phyloP scores from a whole-genome alignment of 768 basidiomycete species.

The Tylopilus sp. region DNA sequence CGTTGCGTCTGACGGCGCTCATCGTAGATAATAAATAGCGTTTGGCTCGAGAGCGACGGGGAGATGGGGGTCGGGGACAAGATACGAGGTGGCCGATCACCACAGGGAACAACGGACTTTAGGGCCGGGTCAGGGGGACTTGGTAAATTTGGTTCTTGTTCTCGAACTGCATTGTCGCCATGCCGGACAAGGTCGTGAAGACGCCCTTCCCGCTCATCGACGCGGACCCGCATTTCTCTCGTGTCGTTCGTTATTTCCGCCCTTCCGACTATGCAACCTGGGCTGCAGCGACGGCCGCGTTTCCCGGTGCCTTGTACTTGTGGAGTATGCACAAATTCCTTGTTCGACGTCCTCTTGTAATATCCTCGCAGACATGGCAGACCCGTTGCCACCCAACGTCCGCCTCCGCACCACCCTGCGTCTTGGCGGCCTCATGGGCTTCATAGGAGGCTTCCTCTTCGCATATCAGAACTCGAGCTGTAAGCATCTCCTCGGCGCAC shows the following conservation, averaged over 20 bases:
- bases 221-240: conserved; percentile 81
- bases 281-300: conserved; percentile 76
- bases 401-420: conserved; percentile 40
- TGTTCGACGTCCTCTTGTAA: conserved; percentile 2
- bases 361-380: conserved; percentile 40
- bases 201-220: conserved; percentile 91
- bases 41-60: neutral
- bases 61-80: conserved; percentile 15
- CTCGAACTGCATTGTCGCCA: conserved; percentile 9
- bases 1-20: conserved; percentile 54
- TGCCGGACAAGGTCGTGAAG: conserved; percentile 47
- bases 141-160: conserved; percentile 2
- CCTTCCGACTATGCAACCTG: conserved; percentile 83
- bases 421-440: conserved; percentile 75
- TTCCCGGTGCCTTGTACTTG: conserved; percentile 75
- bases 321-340: conserved; percentile 60
- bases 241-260: conserved; percentile 88
- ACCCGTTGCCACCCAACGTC: conserved; percentile 36
- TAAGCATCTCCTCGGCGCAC: conserved; percentile 37
- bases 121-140: conserved; percentile 29
- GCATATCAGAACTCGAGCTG: conserved; percentile 90
- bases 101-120: conserved; percentile 21
- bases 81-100: conserved; percentile 23
- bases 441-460: conserved; percentile 86
- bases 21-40: conserved; percentile 31